Evolutionary conservation across 2,329 filamentous ascomycete genomes (phyloP).

Genomic region (Neofusicoccum laricinum): DNA sequence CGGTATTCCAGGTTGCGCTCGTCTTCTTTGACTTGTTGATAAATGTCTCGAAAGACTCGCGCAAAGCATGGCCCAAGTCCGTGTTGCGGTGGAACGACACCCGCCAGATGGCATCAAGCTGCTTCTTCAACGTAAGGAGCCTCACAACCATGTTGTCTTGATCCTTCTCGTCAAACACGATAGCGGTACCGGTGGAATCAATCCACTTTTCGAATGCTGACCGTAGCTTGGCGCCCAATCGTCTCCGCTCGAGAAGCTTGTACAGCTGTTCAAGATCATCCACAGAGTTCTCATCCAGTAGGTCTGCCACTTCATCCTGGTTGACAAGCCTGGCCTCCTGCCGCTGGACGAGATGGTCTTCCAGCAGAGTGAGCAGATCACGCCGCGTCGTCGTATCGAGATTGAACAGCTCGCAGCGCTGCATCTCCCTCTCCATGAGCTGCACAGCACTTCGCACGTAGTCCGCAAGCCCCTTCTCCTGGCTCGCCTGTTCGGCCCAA

Average conservation of each 20-base stretch:
- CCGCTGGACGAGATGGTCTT: constrained; percentile 67
- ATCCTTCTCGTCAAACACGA: constrained; percentile 76
- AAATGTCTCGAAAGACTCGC: constrained; percentile 83
- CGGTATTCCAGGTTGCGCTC: constrained; percentile 69
- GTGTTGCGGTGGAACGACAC: constrained; percentile 75
- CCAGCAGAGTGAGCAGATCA: constrained; percentile 69
- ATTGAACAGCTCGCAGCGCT: constrained; percentile 75
- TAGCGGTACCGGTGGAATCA: constrained; percentile 66
- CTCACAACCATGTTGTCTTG: constrained; percentile 83
- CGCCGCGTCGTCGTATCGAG: constrained; percentile 81
- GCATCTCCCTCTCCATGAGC: constrained; percentile 69
- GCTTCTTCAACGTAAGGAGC: constrained; percentile 75
- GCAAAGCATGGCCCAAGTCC: constrained; percentile 71
- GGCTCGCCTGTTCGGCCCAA: constrained; percentile 67
- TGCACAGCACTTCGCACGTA: constrained; percentile 71
- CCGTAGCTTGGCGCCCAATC: constrained; percentile 67
- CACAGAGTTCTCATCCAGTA: constrained; percentile 69
- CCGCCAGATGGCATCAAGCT: constrained; percentile 72
- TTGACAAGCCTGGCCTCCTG: constrained; percentile 60
- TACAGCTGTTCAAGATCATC: constrained; percentile 74
- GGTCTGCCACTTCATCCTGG: constrained; percentile 63
- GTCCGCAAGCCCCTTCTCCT: constrained; percentile 61
- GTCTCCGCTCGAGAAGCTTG: constrained; percentile 68
- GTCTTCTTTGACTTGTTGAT: constrained; percentile 84
- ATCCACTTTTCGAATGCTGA: constrained; percentile 78